Evolutionary conservation across 768 basidiomycete genomes (phyloP), one percentile per base, ranked within the genome.

Genomic region (Kwoniella sp.): DNA sequence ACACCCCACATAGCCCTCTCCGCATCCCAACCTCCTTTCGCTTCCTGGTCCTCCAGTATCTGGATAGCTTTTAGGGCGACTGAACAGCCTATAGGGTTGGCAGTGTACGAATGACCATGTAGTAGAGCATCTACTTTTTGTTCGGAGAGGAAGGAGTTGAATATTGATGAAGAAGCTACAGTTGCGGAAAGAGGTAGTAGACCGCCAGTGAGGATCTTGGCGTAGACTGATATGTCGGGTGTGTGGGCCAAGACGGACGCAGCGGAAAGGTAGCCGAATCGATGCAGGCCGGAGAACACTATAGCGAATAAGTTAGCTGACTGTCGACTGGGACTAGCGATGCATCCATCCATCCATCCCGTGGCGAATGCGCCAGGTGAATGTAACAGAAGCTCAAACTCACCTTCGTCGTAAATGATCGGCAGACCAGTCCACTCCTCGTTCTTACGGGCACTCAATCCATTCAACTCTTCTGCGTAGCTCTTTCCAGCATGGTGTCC

Each of bases 61-160:
- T 85, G 82, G 46, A 97, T 82, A 2, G 92, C 86, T 79, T 88
- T 86, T 68, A 88, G 88, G 0, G 95, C 95, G 13, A 96, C 90
- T 67, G 90, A 88, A 79, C 95, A 97, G 0, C 92, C 95, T 40
- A 96, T 84, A 0, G 95, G 86, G 77, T 96, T 91, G 2, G 95
- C 95, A 0, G 92, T 96, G 78, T 98, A 98, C 60, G 90, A 92
- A 78, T 98, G 95, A 0, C 95, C 95, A 65, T 98, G 95, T 1
- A 97, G 82, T 15, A 98, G 82, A 17, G 95, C 92, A 65, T 90
- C 86, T n/a, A 84, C 84, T 78, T 97, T 97, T 36, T 83, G 83
- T 33, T 85, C 83, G 33, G 90, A 85, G 37, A 85, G 80, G 81
- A 97, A 97, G 0, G 90, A 87, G 22, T 85, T 78, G 82, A 93